phyloP scores from a whole-genome alignment of 2,329 filamentous ascomycete genomes.

The Iodosphaeria phyllophila region DNA sequence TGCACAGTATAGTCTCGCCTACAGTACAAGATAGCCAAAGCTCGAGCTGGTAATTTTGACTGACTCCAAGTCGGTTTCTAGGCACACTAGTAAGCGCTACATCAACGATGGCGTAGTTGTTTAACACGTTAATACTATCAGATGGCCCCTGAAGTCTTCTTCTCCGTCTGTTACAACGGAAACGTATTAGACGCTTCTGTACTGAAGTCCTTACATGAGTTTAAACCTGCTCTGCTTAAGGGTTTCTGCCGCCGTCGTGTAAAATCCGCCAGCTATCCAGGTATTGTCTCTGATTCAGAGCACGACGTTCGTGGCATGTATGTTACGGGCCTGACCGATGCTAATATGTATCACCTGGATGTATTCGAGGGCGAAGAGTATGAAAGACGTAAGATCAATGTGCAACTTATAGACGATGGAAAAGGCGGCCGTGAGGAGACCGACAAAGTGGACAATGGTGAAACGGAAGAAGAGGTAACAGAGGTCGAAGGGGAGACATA shows the following conservation, averaged over 20 bases:
- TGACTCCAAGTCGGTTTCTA: slow-evolving; percentile 14
- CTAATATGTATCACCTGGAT: slow-evolving; percentile 60
- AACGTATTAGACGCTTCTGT: slow-evolving; percentile 25
- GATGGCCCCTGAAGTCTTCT: slow-evolving; percentile 79
- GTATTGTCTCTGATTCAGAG: slow-evolving; percentile 38
- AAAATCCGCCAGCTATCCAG: slow-evolving; percentile 57
- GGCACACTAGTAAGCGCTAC: slow-evolving; percentile 18
- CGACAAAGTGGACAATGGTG: slow-evolving; percentile 1
- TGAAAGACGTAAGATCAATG: slow-evolving; percentile 16
- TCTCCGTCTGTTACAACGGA: slow-evolving; percentile 58
- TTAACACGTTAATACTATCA: slow-evolving; percentile 10
- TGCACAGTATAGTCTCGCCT: not conserved
- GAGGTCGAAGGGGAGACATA: slow-evolving; percentile 42
- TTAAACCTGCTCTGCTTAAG: slow-evolving; percentile 59
- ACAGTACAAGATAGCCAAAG: not conserved
- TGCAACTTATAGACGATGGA: slow-evolving; percentile 22
- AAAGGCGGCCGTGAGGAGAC: too few species aligned
- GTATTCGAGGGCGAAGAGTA: slow-evolving; percentile 58
- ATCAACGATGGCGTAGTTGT: not conserved
- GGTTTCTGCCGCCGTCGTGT: slow-evolving; percentile 56
- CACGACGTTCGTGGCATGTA: slow-evolving; percentile 55
- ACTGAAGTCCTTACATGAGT: slow-evolving; percentile 33
- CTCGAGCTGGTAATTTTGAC: too few species aligned
- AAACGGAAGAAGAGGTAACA: slow-evolving; percentile 1
- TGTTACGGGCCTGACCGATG: slow-evolving; percentile 60